Evolutionary conservation across 163 green algal genomes (phyloP).

Genomic region (Chloromonas sp.): DNA sequence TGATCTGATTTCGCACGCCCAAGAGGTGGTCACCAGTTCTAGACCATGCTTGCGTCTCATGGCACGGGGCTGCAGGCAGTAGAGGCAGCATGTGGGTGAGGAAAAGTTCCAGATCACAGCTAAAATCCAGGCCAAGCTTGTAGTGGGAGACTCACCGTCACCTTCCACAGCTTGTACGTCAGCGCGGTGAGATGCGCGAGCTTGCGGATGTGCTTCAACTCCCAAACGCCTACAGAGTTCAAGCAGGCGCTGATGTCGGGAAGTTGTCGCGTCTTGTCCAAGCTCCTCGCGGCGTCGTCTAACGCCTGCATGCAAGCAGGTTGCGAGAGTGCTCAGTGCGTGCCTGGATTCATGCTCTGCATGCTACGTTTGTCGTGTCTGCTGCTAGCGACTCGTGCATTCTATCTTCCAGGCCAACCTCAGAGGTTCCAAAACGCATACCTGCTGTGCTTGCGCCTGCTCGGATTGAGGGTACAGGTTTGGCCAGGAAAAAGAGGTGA

Average conservation of each 20-base stretch:
- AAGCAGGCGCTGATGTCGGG: conserved; percentile 10
- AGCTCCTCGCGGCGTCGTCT: too few species aligned
- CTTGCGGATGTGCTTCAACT: conserved; percentile 26
- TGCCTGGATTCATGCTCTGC: too few species aligned
- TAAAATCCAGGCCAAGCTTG: background rate
- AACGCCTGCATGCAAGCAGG: too few species aligned
- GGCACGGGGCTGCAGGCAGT: background rate
- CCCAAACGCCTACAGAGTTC: conserved; percentile 17
- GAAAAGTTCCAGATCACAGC: background rate
- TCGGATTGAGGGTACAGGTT: too few species aligned
- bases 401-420: too few species aligned
- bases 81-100: background rate
- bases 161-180: conserved; percentile 25
- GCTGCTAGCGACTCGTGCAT: too few species aligned
- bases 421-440: too few species aligned
- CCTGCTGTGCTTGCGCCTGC: too few species aligned
- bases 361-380: too few species aligned
- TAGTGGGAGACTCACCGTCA: conserved; percentile 17
- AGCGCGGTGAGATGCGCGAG: conserved; percentile 17
- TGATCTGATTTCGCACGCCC: conserved; percentile 14
- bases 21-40: conserved; percentile 22
- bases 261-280: too few species aligned
- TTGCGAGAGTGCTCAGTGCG: too few species aligned
- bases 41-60: conserved; percentile 15
- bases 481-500: too few species aligned